These are phyloP conservation scores for Metschnikowia matae DNA, from an alignment of 805 yeast species.

Conservation along the genomic window DNA sequence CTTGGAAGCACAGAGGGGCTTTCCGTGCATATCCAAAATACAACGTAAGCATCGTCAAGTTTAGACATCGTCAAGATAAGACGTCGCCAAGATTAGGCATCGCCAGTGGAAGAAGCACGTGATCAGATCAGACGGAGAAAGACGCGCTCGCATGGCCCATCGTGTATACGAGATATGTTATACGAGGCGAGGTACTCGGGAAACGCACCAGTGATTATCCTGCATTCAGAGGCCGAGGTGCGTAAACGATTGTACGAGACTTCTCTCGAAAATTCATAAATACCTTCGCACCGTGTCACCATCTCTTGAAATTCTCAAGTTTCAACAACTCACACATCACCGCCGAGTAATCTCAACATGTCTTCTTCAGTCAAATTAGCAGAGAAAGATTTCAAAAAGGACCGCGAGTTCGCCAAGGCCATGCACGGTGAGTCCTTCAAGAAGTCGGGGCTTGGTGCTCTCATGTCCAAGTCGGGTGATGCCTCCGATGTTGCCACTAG, in stretches of 20 bases:
- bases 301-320: slow-evolving; percentile 5
- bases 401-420: slow-evolving; percentile 73
- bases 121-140: neutral
- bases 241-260: slow-evolving; percentile 19
- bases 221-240: slow-evolving; percentile 2
- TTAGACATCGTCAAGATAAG: too few relatives aligned
- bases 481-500: slow-evolving; percentile 78
- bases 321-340: slow-evolving; percentile 15
- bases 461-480: slow-evolving; percentile 62
- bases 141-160: neutral
- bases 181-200: neutral
- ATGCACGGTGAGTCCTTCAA: slow-evolving; percentile 77
- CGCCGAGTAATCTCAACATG: slow-evolving; percentile 10
- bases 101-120: neutral
- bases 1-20: neutral
- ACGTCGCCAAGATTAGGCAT: too few relatives aligned
- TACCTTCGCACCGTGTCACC: neutral
- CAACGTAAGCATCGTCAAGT: neutral
- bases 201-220: neutral
- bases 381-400: slow-evolving; percentile 52
- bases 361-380: slow-evolving; percentile 29
- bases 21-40: neutral
- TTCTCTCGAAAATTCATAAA: slow-evolving; percentile 3
- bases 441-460: slow-evolving; percentile 70
- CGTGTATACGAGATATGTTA: neutral